Base-by-base conservation (phyloP, 2,329 filamentous ascomycete species). In the Camillea tinctor region DNA sequence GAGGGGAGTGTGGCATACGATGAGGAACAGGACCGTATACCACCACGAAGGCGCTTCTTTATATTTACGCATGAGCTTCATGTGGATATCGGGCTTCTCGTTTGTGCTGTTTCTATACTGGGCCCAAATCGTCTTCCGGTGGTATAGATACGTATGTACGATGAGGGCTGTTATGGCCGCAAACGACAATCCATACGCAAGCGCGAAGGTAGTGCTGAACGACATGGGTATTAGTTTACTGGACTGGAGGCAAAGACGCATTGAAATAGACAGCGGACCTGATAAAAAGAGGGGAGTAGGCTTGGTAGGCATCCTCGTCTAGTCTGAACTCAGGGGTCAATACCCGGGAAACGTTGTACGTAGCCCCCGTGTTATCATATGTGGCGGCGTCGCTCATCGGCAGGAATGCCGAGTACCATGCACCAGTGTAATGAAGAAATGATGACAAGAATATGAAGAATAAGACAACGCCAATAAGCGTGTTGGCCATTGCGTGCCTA, bases 401-500 rank as follows among this genome's bases (percentile, higher is more conserved):
- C 13, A 91, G 72, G 68, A 84, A 91, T 59, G 82, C 73, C 2
- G 80, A 80, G 67, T 87, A 91, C 85, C 88, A 92, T 0, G 80
- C 76, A 9, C 86, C 85, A 6, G 79, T 83, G 69, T 87, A 93
- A 71, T 92, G 88, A 19, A 92, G 74, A 4, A 81, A 75, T 0
- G 83, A 78, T 1, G 84, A 79, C 2, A 81, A 74, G n/a, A 89
- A 72, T 60, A 90, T 81, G 69, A 85, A 90, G 70, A 89, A 91
- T 1, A 82, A 23, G 1, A 89, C 78, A 24, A 91, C 83, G 17
- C 88, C 88, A 36, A 91, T 84, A 49, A 90, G 72, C 0, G 87
- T 90, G 69, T 92, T 92, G 59, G 86, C 88, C 64, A 91, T 91
- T 8, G 88, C 89, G 70, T 88, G 85, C 86, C 81, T 84, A 55